These are phyloP conservation scores for Hymenoscyphus linearis DNA, from an alignment of 2,329 filamentous ascomycete species.

Conservation along the genomic window DNA sequence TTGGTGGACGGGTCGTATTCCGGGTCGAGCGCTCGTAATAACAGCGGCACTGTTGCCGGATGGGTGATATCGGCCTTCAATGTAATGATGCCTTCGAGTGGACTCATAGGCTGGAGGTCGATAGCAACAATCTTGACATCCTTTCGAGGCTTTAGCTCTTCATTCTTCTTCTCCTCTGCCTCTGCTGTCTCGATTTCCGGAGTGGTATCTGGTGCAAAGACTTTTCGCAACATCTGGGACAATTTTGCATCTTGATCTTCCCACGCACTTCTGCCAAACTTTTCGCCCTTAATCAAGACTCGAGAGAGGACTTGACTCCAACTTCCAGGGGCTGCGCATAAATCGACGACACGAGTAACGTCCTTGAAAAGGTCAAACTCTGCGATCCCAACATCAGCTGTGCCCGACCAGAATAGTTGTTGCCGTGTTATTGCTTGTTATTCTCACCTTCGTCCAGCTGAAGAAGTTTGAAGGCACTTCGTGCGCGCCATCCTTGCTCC, in stretches of 20 bases:
- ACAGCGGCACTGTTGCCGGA: constrained; percentile 84
- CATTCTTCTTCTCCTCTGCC: constrained; percentile 22
- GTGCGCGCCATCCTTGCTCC: constrained; percentile 96
- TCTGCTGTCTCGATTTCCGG: constrained; percentile 31
- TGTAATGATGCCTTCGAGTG: constrained; percentile 85
- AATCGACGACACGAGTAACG: constrained; percentile 88
- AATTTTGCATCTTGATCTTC: constrained; percentile 72
- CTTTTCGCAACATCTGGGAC: constrained; percentile 52
- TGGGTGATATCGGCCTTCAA: constrained; percentile 96
- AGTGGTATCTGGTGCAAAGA: constrained; percentile 18
- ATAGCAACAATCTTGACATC: constrained; percentile 94
- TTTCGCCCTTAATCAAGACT: constrained; percentile 88
- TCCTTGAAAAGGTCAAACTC: constrained; percentile 91
- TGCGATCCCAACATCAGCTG: constrained; percentile 24
- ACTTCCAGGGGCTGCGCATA: constrained; percentile 91
- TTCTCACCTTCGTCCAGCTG: constrained; percentile 74
- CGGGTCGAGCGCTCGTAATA: constrained; percentile 79
- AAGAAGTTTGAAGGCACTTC: constrained; percentile 93
- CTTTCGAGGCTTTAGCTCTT: constrained; percentile 43
- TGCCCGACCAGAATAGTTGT: background rate
- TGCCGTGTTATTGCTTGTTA: background rate
- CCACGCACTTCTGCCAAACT: constrained; percentile 81
- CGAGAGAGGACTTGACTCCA: constrained; percentile 97
- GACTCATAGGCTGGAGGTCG: constrained; percentile 92
- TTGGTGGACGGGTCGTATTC: constrained; percentile 49